These are phyloP conservation scores for Sanguinoderma infundibulare DNA, from an alignment of 1,284 basidiomycete genomes.

Conservation along the genomic window DNA sequence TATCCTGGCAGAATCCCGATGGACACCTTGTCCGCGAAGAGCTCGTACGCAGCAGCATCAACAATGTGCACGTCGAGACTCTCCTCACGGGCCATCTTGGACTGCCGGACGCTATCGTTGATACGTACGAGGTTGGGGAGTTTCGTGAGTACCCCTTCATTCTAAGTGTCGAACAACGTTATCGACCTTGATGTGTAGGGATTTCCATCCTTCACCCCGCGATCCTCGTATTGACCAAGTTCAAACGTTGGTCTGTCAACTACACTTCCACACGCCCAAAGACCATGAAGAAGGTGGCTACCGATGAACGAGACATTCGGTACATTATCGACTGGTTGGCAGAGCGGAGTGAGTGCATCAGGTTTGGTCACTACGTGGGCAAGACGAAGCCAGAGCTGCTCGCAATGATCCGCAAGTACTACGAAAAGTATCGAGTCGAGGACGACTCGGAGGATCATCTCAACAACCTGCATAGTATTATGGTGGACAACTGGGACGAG, in stretches of 20 bases:
- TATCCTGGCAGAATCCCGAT: neutral
- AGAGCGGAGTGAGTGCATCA: slow-evolving; percentile 28
- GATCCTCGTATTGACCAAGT: slow-evolving; percentile 40
- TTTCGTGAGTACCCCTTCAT: slow-evolving; percentile 1
- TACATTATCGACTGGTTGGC: slow-evolving; percentile 37
- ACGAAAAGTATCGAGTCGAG: slow-evolving; percentile 24
- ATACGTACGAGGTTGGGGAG: slow-evolving; percentile 22
- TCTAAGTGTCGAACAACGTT: neutral
- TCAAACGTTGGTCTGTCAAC: slow-evolving; percentile 38
- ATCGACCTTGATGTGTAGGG: slow-evolving; percentile 15
- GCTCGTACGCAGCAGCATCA: slow-evolving; percentile 26
- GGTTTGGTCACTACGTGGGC: slow-evolving; percentile 36
- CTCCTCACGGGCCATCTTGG: slow-evolving; percentile 34
- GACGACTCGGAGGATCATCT: slow-evolving; percentile 14
- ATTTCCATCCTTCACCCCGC: slow-evolving; percentile 37
- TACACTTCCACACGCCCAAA: slow-evolving; percentile 34
- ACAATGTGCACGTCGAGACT: slow-evolving; percentile 39
- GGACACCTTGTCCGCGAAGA: slow-evolving; percentile 7
- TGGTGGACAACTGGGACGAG: slow-evolving; percentile 14
- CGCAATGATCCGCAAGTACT: slow-evolving; percentile 28
- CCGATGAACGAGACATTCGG: slow-evolving; percentile 32
- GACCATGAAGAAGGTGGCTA: slow-evolving; percentile 31
- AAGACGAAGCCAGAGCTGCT: slow-evolving; percentile 35
- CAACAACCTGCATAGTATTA: slow-evolving; percentile 12
- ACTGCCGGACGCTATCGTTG: slow-evolving; percentile 30